Base-by-base conservation (phyloP, 306 rosid species). In the Acmispon strigosus region DNA sequence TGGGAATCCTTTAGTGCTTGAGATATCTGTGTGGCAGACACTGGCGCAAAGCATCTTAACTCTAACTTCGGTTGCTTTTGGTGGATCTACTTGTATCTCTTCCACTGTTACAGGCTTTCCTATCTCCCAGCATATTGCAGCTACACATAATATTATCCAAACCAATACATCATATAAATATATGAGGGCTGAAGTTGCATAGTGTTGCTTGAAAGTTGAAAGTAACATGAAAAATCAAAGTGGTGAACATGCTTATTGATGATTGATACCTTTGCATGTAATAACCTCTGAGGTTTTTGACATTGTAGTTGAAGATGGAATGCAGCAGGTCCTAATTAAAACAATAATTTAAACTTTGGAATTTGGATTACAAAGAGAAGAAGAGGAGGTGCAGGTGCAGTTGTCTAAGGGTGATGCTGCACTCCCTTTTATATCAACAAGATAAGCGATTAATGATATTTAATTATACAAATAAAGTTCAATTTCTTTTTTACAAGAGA, bases 41-140 rank as follows among this genome's bases (percentile, higher is more conserved):
- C 92, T 85, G 4, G 92, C 83, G 79, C 82, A 70, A 3, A 87
- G 72, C 81, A 85, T 78, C 82, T 85, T 87, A 6, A 87, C 73
- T 8, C 90, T 56, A 55, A 81, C 88, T 85, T 87, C 88, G 0
- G 50, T 36, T 34, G 71, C 49, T 32, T 67, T 79, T 9, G 92
- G 92, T 49, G 92, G 85, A 0, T 87, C 86, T 10, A 87, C 82
- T 74, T 73, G 47, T 56, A 87, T 87, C 70, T 85, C 92, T 60
- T 85, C 89, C 71, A 85, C 49, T 10, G 65, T 87, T 43, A 76
- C 49, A 2, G 66, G 11, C 10, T 85, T 56, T 4, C 82, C 89
- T 1, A 15, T 0, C 3, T 80, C 89, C 92, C 89, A 85, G 34
- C 92, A 85, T 54, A 87, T 77, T 1, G 82, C 87, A 43, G 84